These are phyloP conservation scores for Hyphopichia wangnamkhiaoensis DNA, from an alignment of 1,139 yeast genomes.

Conservation along the genomic window DNA sequence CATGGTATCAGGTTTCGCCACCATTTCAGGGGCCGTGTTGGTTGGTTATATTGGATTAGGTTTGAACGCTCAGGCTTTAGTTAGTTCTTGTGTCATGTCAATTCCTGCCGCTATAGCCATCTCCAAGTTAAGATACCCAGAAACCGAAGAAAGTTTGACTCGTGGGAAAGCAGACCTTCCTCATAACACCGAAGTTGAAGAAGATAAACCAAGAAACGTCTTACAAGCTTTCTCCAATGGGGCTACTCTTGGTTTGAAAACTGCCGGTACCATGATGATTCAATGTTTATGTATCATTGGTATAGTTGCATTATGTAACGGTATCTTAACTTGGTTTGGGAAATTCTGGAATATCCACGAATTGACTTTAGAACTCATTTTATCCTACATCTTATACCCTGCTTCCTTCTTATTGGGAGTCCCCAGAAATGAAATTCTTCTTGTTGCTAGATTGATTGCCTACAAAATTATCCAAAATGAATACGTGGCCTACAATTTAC, in stretches of 20 bases:
- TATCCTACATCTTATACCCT: conserved; percentile 62
- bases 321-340: conserved; percentile 64
- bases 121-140: conserved; percentile 64
- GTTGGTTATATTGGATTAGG: conserved; percentile 69
- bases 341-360: conserved; percentile 58
- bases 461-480: conserved; percentile 65
- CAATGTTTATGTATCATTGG: conserved; percentile 67
- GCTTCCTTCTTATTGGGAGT: conserved; percentile 63
- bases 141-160: conserved; percentile 57
- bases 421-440: conserved; percentile 56
- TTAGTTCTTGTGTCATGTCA: conserved; percentile 70
- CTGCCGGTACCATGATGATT: conserved; percentile 62
- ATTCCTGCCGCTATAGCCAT: conserved; percentile 68
- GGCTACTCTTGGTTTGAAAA: conserved; percentile 59
- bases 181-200: conserved; percentile 35
- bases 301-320: conserved; percentile 59
- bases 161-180: conserved; percentile 52
- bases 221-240: conserved; percentile 67
- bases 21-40: conserved; percentile 67
- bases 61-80: conserved; percentile 62
- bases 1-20: conserved; percentile 68
- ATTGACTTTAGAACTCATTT: conserved; percentile 57
- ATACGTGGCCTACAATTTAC: conserved; percentile 55
- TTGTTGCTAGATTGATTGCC: conserved; percentile 55
- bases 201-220: conserved; percentile 53